Evolutionary conservation across 1,139 yeast species (phyloP).

Genomic region (Wickerhamomyces sp.): DNA sequence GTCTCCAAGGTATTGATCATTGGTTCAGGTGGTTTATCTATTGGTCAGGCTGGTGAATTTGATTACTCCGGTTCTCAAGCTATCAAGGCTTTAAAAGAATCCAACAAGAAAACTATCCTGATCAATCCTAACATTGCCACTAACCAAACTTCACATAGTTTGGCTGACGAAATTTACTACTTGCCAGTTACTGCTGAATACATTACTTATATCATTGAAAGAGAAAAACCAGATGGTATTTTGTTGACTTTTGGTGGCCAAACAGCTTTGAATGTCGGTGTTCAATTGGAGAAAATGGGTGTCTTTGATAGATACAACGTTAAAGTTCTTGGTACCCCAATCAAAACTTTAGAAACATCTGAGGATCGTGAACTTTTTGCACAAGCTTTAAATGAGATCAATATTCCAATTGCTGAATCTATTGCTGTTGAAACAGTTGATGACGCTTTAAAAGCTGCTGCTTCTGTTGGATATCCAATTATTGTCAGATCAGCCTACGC

Average conservation of each 20-base stretch:
- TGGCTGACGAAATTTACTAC: conserved; percentile 93
- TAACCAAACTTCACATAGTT: conserved; percentile 91
- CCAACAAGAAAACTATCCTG: conserved; percentile 76
- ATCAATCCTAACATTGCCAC: conserved; percentile 98
- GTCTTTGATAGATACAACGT: conserved; percentile 86
- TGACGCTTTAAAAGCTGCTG: conserved; percentile 88
- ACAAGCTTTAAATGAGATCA: conserved; percentile 86
- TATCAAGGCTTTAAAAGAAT: conserved; percentile 91
- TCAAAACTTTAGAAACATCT: conserved; percentile 88
- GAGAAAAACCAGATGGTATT: conserved; percentile 95
- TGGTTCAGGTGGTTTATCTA: conserved; percentile 96
- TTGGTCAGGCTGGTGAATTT: conserved; percentile 99
- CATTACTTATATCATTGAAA: conserved; percentile 87
- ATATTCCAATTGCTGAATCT: conserved; percentile 94
- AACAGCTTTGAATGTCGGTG: conserved; percentile 95
- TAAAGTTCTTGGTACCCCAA: conserved; percentile 96
- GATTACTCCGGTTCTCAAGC: conserved; percentile 99
- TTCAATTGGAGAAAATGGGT: conserved; percentile 89
- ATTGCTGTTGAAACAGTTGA: conserved; percentile 92
- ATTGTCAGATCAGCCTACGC: conserved; percentile 98
- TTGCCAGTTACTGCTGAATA: conserved; percentile 97
- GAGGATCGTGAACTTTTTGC: conserved; percentile 98
- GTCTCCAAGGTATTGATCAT: conserved; percentile 86
- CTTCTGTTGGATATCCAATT: conserved; percentile 85
- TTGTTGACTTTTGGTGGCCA: conserved; percentile 97